Percentiles rank a stretch among this genome's conserved stretches.
phyloP scores from a whole-genome alignment of 257 asterid species.

The Pogostemon cablin region DNA sequence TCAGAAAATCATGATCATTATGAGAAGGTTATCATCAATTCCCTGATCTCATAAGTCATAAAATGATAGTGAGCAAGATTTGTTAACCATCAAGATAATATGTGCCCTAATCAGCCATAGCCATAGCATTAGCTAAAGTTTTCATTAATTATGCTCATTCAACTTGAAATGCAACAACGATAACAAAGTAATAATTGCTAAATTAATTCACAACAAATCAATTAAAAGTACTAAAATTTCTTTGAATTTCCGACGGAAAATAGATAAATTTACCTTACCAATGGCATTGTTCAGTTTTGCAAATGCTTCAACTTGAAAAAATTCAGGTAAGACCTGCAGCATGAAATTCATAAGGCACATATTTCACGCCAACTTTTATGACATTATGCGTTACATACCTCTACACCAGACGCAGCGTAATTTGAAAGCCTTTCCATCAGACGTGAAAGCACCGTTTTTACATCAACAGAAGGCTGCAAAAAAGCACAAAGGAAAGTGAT shows the following conservation, averaged over 20 bases:
- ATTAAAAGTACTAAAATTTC: constrained; percentile 13
- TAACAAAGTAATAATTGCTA: constrained; percentile 20
- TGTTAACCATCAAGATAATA: constrained; percentile 4
- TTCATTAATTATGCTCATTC: constrained; percentile 26
- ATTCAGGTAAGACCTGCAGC: constrained; percentile 92
- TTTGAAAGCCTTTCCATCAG: constrained; percentile 98
- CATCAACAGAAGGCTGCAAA: constrained; percentile 87
- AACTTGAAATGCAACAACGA: constrained; percentile 20
- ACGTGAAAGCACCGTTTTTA: constrained; percentile 91
- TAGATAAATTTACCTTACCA: constrained; percentile 68
- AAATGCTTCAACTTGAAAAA: constrained; percentile 98
- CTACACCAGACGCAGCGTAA: constrained; percentile 93
- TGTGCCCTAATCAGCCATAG: constrained; percentile 22
- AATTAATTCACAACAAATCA: constrained; percentile 19
- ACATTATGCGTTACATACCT: constrained; percentile 54
- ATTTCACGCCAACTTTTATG: constrained; percentile 29
- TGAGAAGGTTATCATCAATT: not conserved
- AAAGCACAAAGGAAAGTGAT: constrained; percentile 34
- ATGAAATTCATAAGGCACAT: constrained; percentile 41
- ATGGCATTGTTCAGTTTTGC: constrained; percentile 85
- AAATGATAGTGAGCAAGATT: constrained; percentile 1
- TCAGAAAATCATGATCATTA: not conserved
- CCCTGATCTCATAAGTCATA: not conserved
- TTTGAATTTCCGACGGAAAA: constrained; percentile 21
- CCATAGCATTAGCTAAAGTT: constrained; percentile 14